A percentile compares a stretch with the other conserved stretches of the same genome.
These are phyloP conservation scores for Xerocomellus intermedius DNA, from an alignment of 768 basidiomycete genomes.

Conservation along the genomic window DNA sequence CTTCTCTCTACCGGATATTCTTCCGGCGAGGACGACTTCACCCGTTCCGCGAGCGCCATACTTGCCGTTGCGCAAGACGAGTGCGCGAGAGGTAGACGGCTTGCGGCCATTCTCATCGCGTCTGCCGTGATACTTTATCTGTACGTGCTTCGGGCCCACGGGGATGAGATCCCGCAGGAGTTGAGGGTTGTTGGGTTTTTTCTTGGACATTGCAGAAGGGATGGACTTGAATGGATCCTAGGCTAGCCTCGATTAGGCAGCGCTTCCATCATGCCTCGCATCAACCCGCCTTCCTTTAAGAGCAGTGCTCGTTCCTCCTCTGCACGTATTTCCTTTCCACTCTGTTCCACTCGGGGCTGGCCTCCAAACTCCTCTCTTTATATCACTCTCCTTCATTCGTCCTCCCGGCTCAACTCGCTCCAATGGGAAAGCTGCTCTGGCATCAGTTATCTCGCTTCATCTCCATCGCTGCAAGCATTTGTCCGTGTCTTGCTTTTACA, in stretches of 20 bases:
- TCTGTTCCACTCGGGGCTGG: constrained; percentile 13
- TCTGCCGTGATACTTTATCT: constrained; percentile 34
- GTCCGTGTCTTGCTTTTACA: constrained; percentile 46
- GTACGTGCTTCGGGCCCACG: constrained; percentile 54
- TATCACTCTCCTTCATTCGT: background rate
- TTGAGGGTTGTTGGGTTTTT: constrained; percentile 19
- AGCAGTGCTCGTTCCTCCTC: constrained; percentile 33
- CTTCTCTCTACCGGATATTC: constrained; percentile 75
- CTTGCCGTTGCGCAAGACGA: constrained; percentile 74
- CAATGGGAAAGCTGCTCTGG: constrained; percentile 83
- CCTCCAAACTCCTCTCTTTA: constrained; percentile 21
- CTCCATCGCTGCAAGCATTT: constrained; percentile 65
- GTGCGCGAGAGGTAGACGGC: constrained; percentile 69
- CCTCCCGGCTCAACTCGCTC: background rate
- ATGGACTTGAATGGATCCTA: too few relatives aligned
- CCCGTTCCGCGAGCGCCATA: constrained; percentile 70
- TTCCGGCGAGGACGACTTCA: constrained; percentile 56
- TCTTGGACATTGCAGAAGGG: constrained; percentile 32
- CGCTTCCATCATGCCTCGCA: too few relatives aligned
- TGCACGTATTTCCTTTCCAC: constrained; percentile 26
- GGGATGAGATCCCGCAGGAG: constrained; percentile 47
- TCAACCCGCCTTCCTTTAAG: constrained; percentile 2
- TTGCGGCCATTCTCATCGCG: constrained; percentile 50
- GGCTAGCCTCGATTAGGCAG: too few relatives aligned
- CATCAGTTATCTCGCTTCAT: constrained; percentile 72